These are phyloP conservation scores for Iberis pinnata DNA, from an alignment of 345 rosid genomes.

Conservation along the genomic window DNA sequence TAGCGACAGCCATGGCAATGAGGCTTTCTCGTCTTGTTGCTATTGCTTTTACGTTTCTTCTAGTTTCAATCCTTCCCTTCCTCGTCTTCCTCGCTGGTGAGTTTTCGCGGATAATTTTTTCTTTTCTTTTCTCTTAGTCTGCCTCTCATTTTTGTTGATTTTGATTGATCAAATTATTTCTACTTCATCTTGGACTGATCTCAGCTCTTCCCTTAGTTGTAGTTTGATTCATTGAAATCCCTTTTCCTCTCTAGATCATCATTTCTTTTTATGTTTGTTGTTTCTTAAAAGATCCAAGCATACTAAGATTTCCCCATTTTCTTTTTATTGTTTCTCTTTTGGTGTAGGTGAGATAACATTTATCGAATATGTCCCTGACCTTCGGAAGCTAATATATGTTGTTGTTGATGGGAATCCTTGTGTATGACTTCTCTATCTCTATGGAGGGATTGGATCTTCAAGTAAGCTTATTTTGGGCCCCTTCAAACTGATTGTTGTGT, in stretches of 20 bases:
- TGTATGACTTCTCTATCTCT: slow-evolving; percentile 74
- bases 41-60: slow-evolving; percentile 8
- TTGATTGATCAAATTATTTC: not conserved
- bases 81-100: slow-evolving; percentile 30
- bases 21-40: slow-evolving; percentile 17
- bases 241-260: too few relatives aligned
- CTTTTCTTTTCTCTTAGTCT: not conserved
- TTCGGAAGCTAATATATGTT: slow-evolving; percentile 72
- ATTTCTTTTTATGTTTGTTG: too few relatives aligned
- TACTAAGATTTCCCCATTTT: not conserved
- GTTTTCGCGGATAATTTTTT: not conserved
- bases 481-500: slow-evolving; percentile 3
- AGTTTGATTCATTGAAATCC: too few relatives aligned
- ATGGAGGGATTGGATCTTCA: slow-evolving; percentile 91
- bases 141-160: not conserved
- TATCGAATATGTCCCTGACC: slow-evolving; percentile 90
- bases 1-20: slow-evolving; percentile 11
- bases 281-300: too few relatives aligned
- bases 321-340: not conserved
- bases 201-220: not conserved
- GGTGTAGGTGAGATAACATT: slow-evolving; percentile 41
- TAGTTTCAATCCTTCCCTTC: slow-evolving; percentile 13
- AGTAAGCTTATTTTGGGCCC: slow-evolving; percentile 44
- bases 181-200: not conserved
- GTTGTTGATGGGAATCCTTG: slow-evolving; percentile 81